Percentiles rank a stretch among this genome's conserved stretches.
Conservation (phyloP, 352 stramenopile genomes). For the Pythium dissotocum region DNA sequence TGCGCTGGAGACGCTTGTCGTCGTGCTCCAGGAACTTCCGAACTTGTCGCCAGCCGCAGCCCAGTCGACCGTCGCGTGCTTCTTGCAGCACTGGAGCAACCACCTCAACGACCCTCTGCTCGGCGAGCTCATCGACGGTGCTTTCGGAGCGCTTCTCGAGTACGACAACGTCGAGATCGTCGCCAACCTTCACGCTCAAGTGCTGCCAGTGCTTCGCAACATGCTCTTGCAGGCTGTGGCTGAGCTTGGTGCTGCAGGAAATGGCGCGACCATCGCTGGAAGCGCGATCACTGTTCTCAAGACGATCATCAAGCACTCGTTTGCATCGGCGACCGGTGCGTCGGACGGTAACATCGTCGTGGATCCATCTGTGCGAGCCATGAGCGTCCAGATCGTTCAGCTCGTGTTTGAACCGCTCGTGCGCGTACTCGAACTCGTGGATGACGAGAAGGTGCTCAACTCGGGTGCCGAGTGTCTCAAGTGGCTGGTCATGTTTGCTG, state of each 20-base stretch:
- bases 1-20: conserved; percentile 72
- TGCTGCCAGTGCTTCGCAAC: conserved; percentile 54
- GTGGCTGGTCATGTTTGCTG: conserved; percentile 80
- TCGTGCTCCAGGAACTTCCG: conserved; percentile 64
- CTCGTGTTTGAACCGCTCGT: conserved; percentile 75
- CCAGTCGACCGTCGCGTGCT: conserved; percentile 52
- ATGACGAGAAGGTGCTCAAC: conserved; percentile 81
- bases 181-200: conserved; percentile 58
- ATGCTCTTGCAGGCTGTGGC: conserved; percentile 59
- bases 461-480: conserved; percentile 79
- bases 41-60: conserved; percentile 39
- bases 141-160: conserved; percentile 67
- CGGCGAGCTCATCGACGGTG: conserved; percentile 66
- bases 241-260: conserved; percentile 52
- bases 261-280: conserved; percentile 56
- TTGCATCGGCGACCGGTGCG: conserved; percentile 39
- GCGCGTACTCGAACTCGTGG: conserved; percentile 49
- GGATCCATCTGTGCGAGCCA: conserved; percentile 41
- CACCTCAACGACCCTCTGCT: conserved; percentile 80
- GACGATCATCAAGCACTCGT: conserved; percentile 72
- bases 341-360: conserved; percentile 20
- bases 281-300: conserved; percentile 75
- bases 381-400: conserved; percentile 68
- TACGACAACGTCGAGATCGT: conserved; percentile 61
- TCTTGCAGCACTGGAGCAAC: conserved; percentile 65